A percentile compares a stretch with the other conserved stretches of the same genome.
These are phyloP conservation scores for Cercospora sp. DNA, from an alignment of 2,329 filamentous ascomycete species.

Conservation along the genomic window DNA sequence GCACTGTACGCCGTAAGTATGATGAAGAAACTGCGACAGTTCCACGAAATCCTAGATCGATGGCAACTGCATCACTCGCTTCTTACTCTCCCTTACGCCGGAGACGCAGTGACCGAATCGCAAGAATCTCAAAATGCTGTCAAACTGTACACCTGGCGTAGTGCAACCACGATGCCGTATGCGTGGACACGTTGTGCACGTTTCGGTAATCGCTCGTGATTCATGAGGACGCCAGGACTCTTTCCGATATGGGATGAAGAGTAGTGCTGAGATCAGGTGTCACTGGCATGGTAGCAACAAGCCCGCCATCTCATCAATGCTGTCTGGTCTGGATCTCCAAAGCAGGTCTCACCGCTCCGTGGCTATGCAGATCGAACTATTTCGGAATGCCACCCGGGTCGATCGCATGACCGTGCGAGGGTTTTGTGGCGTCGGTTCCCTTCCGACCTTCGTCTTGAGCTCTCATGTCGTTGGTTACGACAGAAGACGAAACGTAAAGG, in stretches of 20 bases:
- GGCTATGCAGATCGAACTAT: constrained; percentile 3
- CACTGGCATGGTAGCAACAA: neutral
- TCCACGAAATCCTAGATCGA: neutral
- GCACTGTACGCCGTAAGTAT: neutral
- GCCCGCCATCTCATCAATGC: neutral
- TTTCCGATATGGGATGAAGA: neutral
- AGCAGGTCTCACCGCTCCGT: constrained; percentile 3
- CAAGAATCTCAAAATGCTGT: neutral
- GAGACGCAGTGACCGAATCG: neutral
- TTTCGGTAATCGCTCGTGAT: neutral
- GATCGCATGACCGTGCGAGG: constrained; percentile 16
- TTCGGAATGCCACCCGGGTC: neutral
- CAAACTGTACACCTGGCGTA: neutral
- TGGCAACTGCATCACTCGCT: neutral
- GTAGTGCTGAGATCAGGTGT: neutral
- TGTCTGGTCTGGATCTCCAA: neutral
- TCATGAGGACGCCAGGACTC: neutral
- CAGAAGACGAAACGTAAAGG: neutral
- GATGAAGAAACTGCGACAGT: neutral
- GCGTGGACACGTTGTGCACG: neutral
- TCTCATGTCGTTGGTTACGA: neutral
- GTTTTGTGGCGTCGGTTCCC: constrained; percentile 19
- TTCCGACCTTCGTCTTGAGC: neutral
- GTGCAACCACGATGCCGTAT: neutral
- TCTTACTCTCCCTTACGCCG: neutral